These are phyloP conservation scores for Bocquillonia castaneifolia DNA, from an alignment of 441 rosid species.

Conservation along the genomic window DNA sequence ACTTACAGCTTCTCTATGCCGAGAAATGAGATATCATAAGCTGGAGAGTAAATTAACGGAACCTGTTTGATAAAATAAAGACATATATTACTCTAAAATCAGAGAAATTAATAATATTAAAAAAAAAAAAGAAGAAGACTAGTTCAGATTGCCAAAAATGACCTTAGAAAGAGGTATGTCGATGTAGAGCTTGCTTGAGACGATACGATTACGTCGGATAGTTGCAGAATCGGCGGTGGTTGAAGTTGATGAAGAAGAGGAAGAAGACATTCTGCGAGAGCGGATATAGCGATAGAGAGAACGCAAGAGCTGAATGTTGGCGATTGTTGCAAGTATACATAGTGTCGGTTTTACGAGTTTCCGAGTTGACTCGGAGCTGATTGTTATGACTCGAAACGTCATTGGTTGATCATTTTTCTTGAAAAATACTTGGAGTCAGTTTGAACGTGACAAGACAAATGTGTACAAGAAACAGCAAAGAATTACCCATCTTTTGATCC, in stretches of 20 bases:
- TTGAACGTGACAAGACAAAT: neutral
- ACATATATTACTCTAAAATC: neutral
- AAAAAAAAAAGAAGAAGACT: neutral
- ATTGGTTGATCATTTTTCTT: neutral
- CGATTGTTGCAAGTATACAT: constrained; percentile 27
- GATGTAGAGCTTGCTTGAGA: constrained; percentile 73
- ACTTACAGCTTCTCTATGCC: constrained; percentile 85
- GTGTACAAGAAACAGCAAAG: neutral
- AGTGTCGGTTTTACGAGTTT: constrained; percentile 25
- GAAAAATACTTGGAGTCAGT: too few relatives aligned
- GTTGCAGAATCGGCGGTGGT: constrained; percentile 33
- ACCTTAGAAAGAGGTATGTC: constrained; percentile 56
- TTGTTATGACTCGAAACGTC: constrained; percentile 21
- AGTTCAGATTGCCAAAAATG: neutral
- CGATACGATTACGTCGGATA: constrained; percentile 54
- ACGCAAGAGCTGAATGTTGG: constrained; percentile 28
- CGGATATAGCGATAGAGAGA: constrained; percentile 27
- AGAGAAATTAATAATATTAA: neutral
- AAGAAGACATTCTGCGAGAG: constrained; percentile 32
- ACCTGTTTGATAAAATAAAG: constrained; percentile 35
- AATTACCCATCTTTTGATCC: too few relatives aligned
- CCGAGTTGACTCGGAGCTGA: constrained; percentile 36
- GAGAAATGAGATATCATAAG: constrained; percentile 66
- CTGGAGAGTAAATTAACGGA: constrained; percentile 69
- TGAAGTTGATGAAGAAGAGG: constrained; percentile 28